phyloP scores from a whole-genome alignment of 2,329 filamentous ascomycete species.

The Zalaria obscura region DNA sequence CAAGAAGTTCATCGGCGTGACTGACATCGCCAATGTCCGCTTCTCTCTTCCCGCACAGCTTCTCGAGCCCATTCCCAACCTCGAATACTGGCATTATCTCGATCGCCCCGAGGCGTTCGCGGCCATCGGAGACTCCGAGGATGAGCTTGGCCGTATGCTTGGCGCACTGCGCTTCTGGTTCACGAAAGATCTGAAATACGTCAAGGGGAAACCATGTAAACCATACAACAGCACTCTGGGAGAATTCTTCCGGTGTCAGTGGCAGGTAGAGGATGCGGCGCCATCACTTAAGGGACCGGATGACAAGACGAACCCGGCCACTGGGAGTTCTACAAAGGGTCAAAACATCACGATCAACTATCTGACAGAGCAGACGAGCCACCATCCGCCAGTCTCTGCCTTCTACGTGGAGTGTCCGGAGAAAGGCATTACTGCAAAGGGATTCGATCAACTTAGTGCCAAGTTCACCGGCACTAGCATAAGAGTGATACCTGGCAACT shows the following conservation, averaged over 20 bases:
- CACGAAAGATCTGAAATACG: slow-evolving; percentile 97
- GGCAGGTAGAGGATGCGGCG: slow-evolving; percentile 74
- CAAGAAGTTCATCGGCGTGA: slow-evolving; percentile 90
- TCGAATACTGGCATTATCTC: slow-evolving; percentile 99
- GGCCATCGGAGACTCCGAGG: slow-evolving; percentile 75
- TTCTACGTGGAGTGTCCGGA: slow-evolving; percentile 89
- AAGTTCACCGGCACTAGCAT: slow-evolving; percentile 96
- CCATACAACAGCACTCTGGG: slow-evolving; percentile 95
- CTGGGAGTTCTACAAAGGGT: slow-evolving; percentile 16
- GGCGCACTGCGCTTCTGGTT: slow-evolving; percentile 96
- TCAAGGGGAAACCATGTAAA: slow-evolving; percentile 97
- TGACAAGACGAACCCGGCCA: slow-evolving; percentile 14
- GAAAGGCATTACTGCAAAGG: slow-evolving; percentile 72
- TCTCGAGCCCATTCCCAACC: slow-evolving; percentile 86
- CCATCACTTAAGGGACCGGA: slow-evolving; percentile 36
- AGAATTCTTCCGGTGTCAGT: slow-evolving; percentile 97
- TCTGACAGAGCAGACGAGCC: slow-evolving; percentile 92
- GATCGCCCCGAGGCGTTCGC: slow-evolving; percentile 86
- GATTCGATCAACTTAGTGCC: slow-evolving; percentile 91
- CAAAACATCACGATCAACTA: slow-evolving; percentile 69
- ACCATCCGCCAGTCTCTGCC: slow-evolving; percentile 92
- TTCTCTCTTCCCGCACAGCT: slow-evolving; percentile 94
- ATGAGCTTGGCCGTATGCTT: slow-evolving; percentile 84
- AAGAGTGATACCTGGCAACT: slow-evolving; percentile 78
- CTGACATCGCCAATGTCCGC: slow-evolving; percentile 87